Evolutionary conservation across 306 rosid genomes (phyloP), one percentile per base, ranked within the genome.

Genomic region (Dalbergia oliveri): DNA sequence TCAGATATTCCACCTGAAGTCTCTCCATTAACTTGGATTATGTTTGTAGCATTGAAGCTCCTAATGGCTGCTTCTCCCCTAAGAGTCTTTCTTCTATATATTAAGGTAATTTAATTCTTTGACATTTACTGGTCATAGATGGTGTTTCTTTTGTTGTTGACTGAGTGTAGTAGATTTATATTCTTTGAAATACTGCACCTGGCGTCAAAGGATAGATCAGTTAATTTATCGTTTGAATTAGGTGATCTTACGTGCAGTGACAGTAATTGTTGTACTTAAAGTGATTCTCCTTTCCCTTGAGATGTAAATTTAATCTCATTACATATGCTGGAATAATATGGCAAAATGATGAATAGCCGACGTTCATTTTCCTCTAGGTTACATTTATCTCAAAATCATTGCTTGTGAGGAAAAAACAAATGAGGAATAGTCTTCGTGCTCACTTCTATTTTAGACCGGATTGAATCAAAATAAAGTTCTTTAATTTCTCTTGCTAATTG

Each of bases 1-100:
- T 84, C 94, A 88, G 74, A 63, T 85, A 83, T 88, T 90, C 84
- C 90, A 88, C 87, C 79, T 90, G 65, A 90, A 76, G 85, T 80
- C 94, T 61, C 85, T 88, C 83, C 77, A 75, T 75, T 88, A 71
- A 82, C 66, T 59, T 59, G 19, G 71, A n/a, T 37, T 66, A 45
- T 69, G 13, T 45, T 78, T 50, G 75, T 57, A 63, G 14, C 62
- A 15, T 83, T 77, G 75, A 53, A 33, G 82, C 75, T 51, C 79
- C 39, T 11, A 4, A 54, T 53, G 72, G 74, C 10, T 76, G 63
- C 72, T 76, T 61, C 31, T 45, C 58, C 67, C 11, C 75, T 35
- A 15, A 5, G 34, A 41, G 18, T 45, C 44, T 18, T 62, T 69
- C 9, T 56, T 54, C 18, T 11, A 41, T 77, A 0, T 37, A 4